Evolutionary conservation across 495 filamentous ascomycete species (phyloP).

Genomic region (Podospora pseudocomata): DNA sequence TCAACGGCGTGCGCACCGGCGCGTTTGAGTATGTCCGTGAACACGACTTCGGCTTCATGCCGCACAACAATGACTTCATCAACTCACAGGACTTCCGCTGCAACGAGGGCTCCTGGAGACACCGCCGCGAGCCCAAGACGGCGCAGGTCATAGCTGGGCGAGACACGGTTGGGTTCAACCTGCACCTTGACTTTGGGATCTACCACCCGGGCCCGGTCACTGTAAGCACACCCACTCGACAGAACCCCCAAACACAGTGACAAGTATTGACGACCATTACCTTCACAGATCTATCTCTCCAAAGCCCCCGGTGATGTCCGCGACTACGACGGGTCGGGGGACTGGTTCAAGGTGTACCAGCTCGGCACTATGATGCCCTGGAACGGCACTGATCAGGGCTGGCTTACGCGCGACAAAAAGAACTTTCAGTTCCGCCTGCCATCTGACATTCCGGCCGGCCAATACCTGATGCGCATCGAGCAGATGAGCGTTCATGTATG

Average conservation of each 20-base stretch:
- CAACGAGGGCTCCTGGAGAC: conserved; percentile 21
- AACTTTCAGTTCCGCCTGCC: conserved; percentile 21
- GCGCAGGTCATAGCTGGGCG: conserved; percentile 20
- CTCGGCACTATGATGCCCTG: conserved; percentile 17
- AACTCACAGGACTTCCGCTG: conserved; percentile 34
- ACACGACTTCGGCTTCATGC: conserved; percentile 42
- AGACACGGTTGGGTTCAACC: conserved; percentile 20
- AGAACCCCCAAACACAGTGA: no score
- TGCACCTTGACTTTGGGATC: conserved; percentile 28
- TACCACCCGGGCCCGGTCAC: conserved; percentile 22
- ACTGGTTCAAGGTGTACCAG: conserved; percentile 51
- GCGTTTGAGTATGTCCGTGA: conserved; percentile 24
- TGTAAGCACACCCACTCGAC: no score
- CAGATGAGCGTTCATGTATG: conserved; percentile 47
- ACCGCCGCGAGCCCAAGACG: conserved; percentile 19
- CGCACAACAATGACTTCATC: conserved; percentile 38
- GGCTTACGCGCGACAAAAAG: conserved; percentile 19
- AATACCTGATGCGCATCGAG: conserved; percentile 53
- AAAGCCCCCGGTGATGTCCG: conserved; percentile 41
- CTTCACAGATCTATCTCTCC: conserved; percentile 36
- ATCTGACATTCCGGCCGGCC: conserved; percentile 34
- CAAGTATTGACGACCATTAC: no score
- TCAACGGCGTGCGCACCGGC: conserved; percentile 37
- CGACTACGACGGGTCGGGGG: conserved; percentile 44
- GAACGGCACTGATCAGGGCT: conserved; percentile 25